Percentiles rank a stretch among this genome's conserved stretches.
Evolutionary conservation across 345 rosid genomes (phyloP).

Genomic region (Fremontodendron californicum): DNA sequence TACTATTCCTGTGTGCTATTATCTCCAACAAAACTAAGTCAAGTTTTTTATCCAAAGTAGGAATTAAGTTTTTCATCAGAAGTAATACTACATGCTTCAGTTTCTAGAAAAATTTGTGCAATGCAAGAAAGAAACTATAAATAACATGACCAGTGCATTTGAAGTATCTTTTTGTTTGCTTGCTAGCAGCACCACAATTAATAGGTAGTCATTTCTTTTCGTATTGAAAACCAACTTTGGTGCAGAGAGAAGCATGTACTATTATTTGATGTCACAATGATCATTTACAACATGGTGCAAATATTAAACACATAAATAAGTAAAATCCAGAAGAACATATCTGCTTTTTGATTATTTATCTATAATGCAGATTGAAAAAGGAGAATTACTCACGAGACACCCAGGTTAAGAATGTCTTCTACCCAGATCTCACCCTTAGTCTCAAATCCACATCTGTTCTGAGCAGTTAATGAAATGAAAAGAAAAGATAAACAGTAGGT

Average conservation of each 20-base stretch:
- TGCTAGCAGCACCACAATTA: not conserved
- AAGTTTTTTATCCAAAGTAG: not conserved
- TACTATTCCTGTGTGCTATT: too few relatives aligned
- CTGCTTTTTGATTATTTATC: not conserved
- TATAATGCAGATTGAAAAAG: not conserved
- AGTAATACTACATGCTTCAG: not conserved
- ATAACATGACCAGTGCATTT: not conserved
- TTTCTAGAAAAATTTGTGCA: not conserved
- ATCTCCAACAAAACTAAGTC: too few relatives aligned
- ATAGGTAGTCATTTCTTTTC: not conserved
- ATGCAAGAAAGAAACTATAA: not conserved
- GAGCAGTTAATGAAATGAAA: slow-evolving; percentile 26
- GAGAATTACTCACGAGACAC: slow-evolving; percentile 75
- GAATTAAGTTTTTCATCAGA: not conserved
- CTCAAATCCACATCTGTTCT: slow-evolving; percentile 96
- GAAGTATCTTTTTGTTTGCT: not conserved
- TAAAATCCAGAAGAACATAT: not conserved
- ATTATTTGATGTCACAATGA: not conserved
- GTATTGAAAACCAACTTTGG: not conserved
- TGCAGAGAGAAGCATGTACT: not conserved
- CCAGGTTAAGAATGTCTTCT: slow-evolving; percentile 88
- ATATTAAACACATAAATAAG: slow-evolving; percentile 16
- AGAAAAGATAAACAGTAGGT: slow-evolving; percentile 4
- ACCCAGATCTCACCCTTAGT: slow-evolving; percentile 93
- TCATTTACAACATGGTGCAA: not conserved